Evolutionary conservation across 2,329 filamentous ascomycete genomes (phyloP), one percentile per base, ranked within the genome.

Genomic region (Chlorencoelia australis): DNA sequence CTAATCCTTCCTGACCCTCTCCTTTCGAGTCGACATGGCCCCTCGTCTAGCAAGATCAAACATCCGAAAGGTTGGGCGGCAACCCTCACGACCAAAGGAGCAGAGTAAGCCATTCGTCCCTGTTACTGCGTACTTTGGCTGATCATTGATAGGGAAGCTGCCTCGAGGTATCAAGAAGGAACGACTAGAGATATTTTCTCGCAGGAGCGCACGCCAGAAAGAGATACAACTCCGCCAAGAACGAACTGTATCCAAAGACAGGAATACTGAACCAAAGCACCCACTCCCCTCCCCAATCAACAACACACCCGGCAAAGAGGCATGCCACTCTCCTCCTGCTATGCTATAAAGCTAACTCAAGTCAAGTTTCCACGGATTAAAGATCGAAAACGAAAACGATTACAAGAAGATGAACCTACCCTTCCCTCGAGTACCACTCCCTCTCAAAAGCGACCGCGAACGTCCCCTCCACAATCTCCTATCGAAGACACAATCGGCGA

Each of bases 311-410:
- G 17, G 38, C 24, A 44, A 41, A 45, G 33, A 47, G 42, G 41
- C 32, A 45, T 44, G 41, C 16, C 26, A 33, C 46, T 42, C 36
- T 35, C 41, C 31, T 34, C 27, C 39, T 37, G 35, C 22, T 40
- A 45, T 36, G 33, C 41, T 42, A 42, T 30, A 39, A 44, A 47
- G 45, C 45, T 49, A 48, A 46, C 36, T 39, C 24, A 40, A 43
- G 40, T 45, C 39, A 46, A 47, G 36, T 42, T 42, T 43, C 40
- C n/a, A 41, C 42, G 38, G 36, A 26, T 14, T 38, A 21, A 43
- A 15, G 35, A 20, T 17, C 8, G 29, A 9, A 31, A 33, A 33
- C 30, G 30, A 33, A 33, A 33, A 24, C 24, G 24, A 35, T 35
- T 16, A 16, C 14, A 35, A 35, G 24, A 35, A 18, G 15, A 29